These are phyloP conservation scores for Acacia concinna DNA, from an alignment of 331 rosid species.

Conservation along the genomic window DNA sequence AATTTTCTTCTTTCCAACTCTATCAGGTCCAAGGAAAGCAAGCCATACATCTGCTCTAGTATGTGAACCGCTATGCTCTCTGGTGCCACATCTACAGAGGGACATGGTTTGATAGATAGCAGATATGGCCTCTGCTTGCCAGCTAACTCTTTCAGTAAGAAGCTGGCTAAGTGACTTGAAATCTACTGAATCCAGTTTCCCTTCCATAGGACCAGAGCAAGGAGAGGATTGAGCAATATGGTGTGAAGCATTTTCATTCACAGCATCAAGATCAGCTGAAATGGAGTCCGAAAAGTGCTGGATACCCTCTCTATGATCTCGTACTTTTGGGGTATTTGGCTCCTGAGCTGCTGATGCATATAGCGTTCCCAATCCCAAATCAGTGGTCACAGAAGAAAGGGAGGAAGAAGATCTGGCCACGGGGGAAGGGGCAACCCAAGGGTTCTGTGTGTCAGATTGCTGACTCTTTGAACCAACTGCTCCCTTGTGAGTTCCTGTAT, in stretches of 20 bases:
- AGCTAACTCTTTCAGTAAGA: slow-evolving; percentile 62
- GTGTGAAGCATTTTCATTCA: slow-evolving; percentile 37
- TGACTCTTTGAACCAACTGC: slow-evolving; percentile 36
- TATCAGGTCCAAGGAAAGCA: slow-evolving; percentile 80
- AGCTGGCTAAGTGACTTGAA: slow-evolving; percentile 55
- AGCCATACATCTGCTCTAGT: slow-evolving; percentile 77
- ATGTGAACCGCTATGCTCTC: slow-evolving; percentile 44
- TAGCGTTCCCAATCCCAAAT: slow-evolving; percentile 87
- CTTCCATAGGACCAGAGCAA: slow-evolving; percentile 43
- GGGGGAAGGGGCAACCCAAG: slow-evolving; percentile 35
- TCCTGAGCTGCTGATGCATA: slow-evolving; percentile 53
- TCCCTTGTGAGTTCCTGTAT: slow-evolving; percentile 31
- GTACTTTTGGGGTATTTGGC: slow-evolving; percentile 44
- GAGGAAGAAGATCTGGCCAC: slow-evolving; percentile 41
- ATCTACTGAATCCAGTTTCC: slow-evolving; percentile 52
- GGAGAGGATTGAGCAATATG: slow-evolving; percentile 47
- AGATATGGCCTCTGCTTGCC: slow-evolving; percentile 83
- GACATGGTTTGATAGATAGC: slow-evolving; percentile 53
- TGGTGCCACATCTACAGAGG: slow-evolving; percentile 46
- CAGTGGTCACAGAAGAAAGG: slow-evolving; percentile 73
- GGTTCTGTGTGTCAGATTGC: slow-evolving; percentile 37
- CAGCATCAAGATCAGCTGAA: slow-evolving; percentile 49
- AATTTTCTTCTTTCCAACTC: slow-evolving; percentile 73
- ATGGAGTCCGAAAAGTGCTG: slow-evolving; percentile 52
- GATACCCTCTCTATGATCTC: slow-evolving; percentile 37